phyloP scores from a whole-genome alignment of 2,329 filamentous ascomycete species.

The Sporothrix mexicana region DNA sequence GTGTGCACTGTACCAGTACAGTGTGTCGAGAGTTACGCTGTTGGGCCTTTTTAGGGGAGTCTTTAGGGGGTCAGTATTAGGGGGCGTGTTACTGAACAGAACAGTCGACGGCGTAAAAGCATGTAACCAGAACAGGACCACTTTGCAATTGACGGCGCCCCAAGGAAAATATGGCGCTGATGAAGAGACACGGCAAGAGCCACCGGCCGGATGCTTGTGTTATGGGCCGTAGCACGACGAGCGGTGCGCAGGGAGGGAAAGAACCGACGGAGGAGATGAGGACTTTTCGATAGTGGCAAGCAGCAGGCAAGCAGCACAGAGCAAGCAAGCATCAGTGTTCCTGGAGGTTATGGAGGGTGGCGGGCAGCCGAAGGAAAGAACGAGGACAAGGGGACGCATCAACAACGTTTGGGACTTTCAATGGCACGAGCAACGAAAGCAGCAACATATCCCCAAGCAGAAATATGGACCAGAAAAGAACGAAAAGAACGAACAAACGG shows the following conservation, averaged over 20 bases:
- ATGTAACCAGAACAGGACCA: conserved; percentile 3
- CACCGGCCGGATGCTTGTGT: background rate
- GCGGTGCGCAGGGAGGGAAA: background rate
- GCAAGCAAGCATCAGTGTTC: conserved; percentile 5
- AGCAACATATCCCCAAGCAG: background rate
- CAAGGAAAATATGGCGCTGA: background rate
- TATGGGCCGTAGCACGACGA: background rate
- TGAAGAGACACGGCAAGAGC: conserved; percentile 3
- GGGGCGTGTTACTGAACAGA: too few relatives aligned
- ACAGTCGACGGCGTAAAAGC: too few relatives aligned
- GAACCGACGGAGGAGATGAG: conserved; percentile 9
- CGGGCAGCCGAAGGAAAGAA: conserved; percentile 3
- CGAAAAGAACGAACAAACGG: background rate
- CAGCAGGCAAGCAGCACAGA: conserved; percentile 17
- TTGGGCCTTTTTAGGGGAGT: background rate
- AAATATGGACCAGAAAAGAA: conserved; percentile 11
- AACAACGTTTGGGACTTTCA: background rate
- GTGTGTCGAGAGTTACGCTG: background rate
- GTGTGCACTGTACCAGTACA: conserved; percentile 15
- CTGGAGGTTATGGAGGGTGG: background rate
- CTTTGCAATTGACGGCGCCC: conserved; percentile 14
- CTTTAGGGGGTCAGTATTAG: too few relatives aligned
- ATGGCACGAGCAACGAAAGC: background rate
- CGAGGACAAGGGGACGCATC: too few relatives aligned
- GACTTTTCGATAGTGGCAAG: conserved; percentile 11